These are phyloP conservation scores for Fusarium oxysporum DNA, from an alignment of 2,329 filamentous ascomycete genomes.

Conservation along the genomic window DNA sequence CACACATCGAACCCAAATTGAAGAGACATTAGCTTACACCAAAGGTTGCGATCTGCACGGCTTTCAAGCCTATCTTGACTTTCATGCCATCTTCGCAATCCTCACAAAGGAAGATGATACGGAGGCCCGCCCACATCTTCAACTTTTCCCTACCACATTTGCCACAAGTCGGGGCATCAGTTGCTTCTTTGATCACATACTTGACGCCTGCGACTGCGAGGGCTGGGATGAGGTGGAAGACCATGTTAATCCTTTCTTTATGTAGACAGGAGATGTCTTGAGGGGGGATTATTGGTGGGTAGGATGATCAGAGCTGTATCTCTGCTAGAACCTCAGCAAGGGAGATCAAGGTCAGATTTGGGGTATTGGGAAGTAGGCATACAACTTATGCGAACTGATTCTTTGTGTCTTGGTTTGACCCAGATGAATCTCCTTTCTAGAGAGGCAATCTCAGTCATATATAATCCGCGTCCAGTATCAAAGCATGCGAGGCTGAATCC, in stretches of 20 bases:
- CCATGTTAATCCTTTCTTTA: neutral
- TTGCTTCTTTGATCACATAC: neutral
- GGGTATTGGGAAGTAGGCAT: rapidly evolving
- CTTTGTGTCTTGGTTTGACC: rapidly evolving
- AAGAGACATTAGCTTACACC: neutral
- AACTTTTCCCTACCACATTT: neutral
- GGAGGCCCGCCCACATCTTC: neutral
- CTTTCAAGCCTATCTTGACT: neutral
- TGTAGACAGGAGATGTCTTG: neutral
- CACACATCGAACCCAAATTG: rapidly evolving
- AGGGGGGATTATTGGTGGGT: neutral
- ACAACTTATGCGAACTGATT: rapidly evolving
- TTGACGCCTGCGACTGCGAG: neutral
- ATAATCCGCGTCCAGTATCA: neutral
- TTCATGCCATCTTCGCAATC: neutral
- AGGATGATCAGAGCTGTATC: neutral
- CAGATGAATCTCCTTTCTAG: neutral
- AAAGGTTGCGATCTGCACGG: neutral
- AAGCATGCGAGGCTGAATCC: neutral
- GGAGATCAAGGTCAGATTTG: neutral
- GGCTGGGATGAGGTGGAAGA: neutral
- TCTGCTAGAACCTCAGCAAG: neutral
- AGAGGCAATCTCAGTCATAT: neutral
- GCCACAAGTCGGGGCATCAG: neutral
- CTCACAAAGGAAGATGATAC: neutral